Percentiles rank a stretch among this genome's conserved stretches.
Evolutionary conservation across 2,329 filamentous ascomycete genomes (phyloP).

Genomic region (Venturia effusa): DNA sequence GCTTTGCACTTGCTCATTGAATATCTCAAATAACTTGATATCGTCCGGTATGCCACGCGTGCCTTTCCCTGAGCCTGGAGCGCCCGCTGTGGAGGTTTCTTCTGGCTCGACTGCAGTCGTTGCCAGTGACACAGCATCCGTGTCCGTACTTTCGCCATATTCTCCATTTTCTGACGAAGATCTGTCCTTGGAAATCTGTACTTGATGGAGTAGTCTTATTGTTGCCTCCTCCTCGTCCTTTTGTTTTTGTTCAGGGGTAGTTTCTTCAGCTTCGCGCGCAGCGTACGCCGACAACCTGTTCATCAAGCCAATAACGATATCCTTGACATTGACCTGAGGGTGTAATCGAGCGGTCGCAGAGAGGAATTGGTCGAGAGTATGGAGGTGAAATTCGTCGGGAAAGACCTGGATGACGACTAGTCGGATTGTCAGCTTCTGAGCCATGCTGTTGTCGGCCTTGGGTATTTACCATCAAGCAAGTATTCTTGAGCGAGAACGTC

Average conservation of each 20-base stretch:
- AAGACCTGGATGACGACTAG: conserved; percentile 88
- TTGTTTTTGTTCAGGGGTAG: conserved; percentile 58
- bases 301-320: conserved; percentile 96
- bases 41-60: conserved; percentile 54
- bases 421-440: conserved; percentile 19
- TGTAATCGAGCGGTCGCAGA: conserved; percentile 88
- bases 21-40: conserved; percentile 90
- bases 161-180: conserved; percentile 23
- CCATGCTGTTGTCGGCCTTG: neutral
- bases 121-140: conserved; percentile 17
- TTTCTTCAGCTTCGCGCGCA: conserved; percentile 70
- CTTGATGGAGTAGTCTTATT: conserved; percentile 62
- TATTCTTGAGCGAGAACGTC: conserved; percentile 97
- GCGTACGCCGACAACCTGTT: conserved; percentile 90
- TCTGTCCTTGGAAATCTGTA: conserved; percentile 55
- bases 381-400: conserved; percentile 94
- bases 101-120: conserved; percentile 10
- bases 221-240: conserved; percentile 80
- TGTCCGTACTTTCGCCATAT: conserved; percentile 21
- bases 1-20: conserved; percentile 91
- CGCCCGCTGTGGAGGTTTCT: conserved; percentile 15
- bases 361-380: conserved; percentile 90
- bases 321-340: conserved; percentile 94
- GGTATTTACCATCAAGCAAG: conserved; percentile 59
- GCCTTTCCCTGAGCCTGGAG: conserved; percentile 29